These are phyloP conservation scores for Cercospora brassicicola DNA, from an alignment of 2,329 filamentous ascomycete species.

Conservation along the genomic window DNA sequence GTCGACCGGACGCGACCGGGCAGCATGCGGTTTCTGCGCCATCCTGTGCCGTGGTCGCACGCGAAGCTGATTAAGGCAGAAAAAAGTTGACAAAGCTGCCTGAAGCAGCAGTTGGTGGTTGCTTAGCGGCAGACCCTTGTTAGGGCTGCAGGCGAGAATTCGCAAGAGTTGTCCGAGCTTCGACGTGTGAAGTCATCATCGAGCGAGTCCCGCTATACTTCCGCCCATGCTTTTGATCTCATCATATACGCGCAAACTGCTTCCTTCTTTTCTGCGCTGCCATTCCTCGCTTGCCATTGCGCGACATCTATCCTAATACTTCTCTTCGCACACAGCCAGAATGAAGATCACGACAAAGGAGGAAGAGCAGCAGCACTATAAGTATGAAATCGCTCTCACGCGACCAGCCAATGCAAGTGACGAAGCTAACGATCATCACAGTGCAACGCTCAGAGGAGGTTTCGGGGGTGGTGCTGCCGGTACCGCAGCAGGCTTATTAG, in stretches of 20 bases:
- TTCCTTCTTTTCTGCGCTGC: background rate
- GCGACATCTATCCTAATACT: background rate
- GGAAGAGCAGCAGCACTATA: constrained; percentile 85
- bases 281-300: background rate
- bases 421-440: constrained; percentile 35
- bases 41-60: background rate
- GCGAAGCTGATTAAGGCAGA: background rate
- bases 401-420: constrained; percentile 5
- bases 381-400: constrained; percentile 45
- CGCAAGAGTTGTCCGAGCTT: background rate
- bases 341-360: constrained; percentile 98
- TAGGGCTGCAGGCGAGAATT: background rate
- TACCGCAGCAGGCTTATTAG: constrained; percentile 64
- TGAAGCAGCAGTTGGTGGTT: background rate
- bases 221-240: constrained; percentile 11
- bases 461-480: constrained; percentile 70
- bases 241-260: background rate
- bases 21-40: constrained; percentile 17
- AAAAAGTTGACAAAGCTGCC: background rate
- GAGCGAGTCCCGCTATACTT: constrained; percentile 5
- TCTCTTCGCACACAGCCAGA: constrained; percentile 33
- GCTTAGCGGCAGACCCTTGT: background rate
- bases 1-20: constrained; percentile 22
- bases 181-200: constrained; percentile 2
- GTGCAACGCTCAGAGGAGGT: constrained; percentile 76